Conservation (phyloP, 2,329 filamentous ascomycete species). For the Aspergillus udagawae region DNA sequence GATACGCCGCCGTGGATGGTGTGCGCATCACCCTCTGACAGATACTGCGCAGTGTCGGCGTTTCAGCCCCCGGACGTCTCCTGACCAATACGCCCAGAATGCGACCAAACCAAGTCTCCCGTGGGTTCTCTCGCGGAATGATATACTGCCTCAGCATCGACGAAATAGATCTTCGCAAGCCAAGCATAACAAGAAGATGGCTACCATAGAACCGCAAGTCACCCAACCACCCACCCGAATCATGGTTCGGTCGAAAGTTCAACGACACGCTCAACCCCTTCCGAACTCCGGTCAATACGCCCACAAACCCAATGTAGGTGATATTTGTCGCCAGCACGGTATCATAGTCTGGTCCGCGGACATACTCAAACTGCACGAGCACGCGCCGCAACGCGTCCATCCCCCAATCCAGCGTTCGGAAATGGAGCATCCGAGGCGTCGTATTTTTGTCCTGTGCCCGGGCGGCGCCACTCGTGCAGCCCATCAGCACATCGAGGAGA, state of each 20-base stretch:
- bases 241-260: slow-evolving; percentile 51
- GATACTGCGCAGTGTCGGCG: slow-evolving; percentile 5
- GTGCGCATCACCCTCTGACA: slow-evolving; percentile 28
- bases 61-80: neutral
- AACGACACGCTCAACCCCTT: slow-evolving; percentile 46
- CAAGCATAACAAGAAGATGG: slow-evolving; percentile 52
- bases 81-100: neutral
- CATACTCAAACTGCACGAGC: slow-evolving; percentile 51
- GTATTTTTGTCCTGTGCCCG: slow-evolving; percentile 13
- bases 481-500: slow-evolving; percentile 60
- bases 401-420: slow-evolving; percentile 50
- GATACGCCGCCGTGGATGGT: slow-evolving; percentile 53
- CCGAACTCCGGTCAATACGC: slow-evolving; percentile 48
- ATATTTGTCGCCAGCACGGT: slow-evolving; percentile 44
- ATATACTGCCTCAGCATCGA: slow-evolving; percentile 47
- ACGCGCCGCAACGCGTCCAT: slow-evolving; percentile 51
- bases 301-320: slow-evolving; percentile 50
- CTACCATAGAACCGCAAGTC: slow-evolving; percentile 46
- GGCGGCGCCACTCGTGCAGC: slow-evolving; percentile 58
- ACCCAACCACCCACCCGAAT: slow-evolving; percentile 28
- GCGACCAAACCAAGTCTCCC: neutral
- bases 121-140: slow-evolving; percentile 22
- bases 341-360: slow-evolving; percentile 29
- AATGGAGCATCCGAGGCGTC: slow-evolving; percentile 32
- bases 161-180: slow-evolving; percentile 51